Base-by-base conservation (phyloP, 164 flowering plant species). In the Tetrastigma voinierianum region DNA sequence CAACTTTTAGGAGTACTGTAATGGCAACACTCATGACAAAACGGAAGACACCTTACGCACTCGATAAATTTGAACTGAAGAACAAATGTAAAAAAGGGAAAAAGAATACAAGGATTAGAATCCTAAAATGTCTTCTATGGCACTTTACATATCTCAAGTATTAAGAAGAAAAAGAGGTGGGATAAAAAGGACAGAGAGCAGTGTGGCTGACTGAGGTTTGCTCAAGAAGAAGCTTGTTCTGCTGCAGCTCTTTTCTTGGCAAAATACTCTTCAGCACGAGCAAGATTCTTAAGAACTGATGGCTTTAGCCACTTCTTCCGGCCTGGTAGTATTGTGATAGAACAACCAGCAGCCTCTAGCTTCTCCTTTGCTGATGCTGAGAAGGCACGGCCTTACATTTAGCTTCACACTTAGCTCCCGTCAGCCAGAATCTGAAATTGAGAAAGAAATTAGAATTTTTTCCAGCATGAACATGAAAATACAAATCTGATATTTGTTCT, bases 361-460 rank as follows among this genome's bases (percentile, higher is more conserved):
- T 95, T 95, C 76, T 92, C 96, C 67, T 87, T 95, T n/a, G 99
- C 98, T 8, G 94, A 56, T 25, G 84, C 71, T 19, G 99, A 95
- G 66, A 89, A 87, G 62, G 96, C 87, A 44, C 97, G 90, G 10
- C 80, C 88, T 92, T 32, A 95, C 51, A 67, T 82, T 79, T 61
- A 95, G 77, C 74, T 92, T 92, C 65, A 82, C 76, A n/a, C 76
- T 83, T 59, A 95, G 74, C 14, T 89, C 95, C 15, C 98, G 64
- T 81, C 83, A 24, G 87, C 97, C 54, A 95, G 72, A 73, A 93
- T 84, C 98, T 92, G 83, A 47, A 78, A 69, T 46, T 45, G 63
- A 51, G 52, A 10, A 23, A 64, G 54, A 68, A 55, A 32, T 32
- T 32, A 32, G 6, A 4, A 32, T 32, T 7, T 32, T 32, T 32